Conservation (phyloP, 2,329 filamentous ascomycete genomes). For the Hymenoscyphus scutula region DNA sequence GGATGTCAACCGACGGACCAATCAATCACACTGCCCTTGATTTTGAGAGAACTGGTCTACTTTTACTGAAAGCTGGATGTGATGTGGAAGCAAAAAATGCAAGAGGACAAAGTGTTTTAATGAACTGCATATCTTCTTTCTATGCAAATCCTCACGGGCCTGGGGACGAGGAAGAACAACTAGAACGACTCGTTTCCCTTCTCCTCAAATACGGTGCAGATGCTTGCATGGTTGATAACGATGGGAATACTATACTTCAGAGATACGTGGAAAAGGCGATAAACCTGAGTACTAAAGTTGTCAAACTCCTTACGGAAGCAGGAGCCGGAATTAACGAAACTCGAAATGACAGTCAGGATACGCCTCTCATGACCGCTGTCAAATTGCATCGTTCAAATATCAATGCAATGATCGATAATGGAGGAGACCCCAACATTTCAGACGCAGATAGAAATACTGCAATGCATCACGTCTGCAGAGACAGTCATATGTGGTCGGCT, state of each 20-base stretch:
- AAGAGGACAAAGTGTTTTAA: constrained; percentile 16
- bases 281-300: background rate
- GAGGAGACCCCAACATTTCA: constrained; percentile 11
- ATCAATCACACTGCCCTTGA: too few relatives aligned
- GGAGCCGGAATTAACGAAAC: constrained; percentile 16
- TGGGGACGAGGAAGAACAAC: background rate
- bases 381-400: too few relatives aligned
- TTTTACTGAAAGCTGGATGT: constrained; percentile 23
- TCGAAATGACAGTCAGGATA: constrained; percentile 7
- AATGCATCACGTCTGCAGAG: constrained; percentile 13
- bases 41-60: background rate
- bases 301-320: constrained; percentile 10
- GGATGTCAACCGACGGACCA: background rate
- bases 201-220: constrained; percentile 9
- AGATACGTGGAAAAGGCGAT: too few relatives aligned
- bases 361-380: constrained; percentile 11
- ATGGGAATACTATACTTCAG: constrained; percentile 4
- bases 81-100: constrained; percentile 22
- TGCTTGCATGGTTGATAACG: constrained; percentile 1
- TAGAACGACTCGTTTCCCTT: constrained; percentile 11
- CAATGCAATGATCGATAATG: too few relatives aligned
- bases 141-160: too few relatives aligned
- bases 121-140: background rate
- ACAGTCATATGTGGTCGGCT: background rate
- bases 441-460: constrained; percentile 18